Conservation (phyloP, 108 stramenopile species). For the Fragilariopsis cylindrus region DNA sequence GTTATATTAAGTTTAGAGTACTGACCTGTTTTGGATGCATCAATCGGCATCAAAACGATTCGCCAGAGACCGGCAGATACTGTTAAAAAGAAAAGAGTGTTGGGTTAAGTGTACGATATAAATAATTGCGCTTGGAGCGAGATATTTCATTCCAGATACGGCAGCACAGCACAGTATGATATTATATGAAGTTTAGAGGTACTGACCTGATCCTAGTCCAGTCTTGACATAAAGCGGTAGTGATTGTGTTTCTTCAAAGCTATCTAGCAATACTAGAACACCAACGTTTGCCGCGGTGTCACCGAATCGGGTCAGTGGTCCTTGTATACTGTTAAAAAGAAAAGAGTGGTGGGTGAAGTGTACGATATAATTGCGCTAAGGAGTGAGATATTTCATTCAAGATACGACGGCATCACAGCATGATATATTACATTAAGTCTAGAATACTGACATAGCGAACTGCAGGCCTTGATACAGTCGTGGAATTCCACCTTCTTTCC, state of each 20-base stretch:
- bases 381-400: neutral
- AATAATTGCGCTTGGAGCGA: slow-evolving; percentile 3
- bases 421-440: too few species aligned
- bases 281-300: slow-evolving; percentile 98
- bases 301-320: slow-evolving; percentile 91
- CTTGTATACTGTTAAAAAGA: slow-evolving; percentile 46
- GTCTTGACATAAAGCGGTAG: slow-evolving; percentile 79
- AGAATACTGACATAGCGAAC: slow-evolving; percentile 65
- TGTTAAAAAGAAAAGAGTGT: too few species aligned
- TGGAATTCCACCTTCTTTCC: slow-evolving; percentile 87
- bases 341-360: slow-evolving; percentile 24
- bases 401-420: slow-evolving; percentile 32
- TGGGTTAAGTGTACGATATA: too few species aligned
- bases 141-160: neutral
- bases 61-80: slow-evolving; percentile 85
- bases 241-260: slow-evolving; percentile 51
- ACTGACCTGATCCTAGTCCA: slow-evolving; percentile 44
- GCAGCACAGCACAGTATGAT: neutral
- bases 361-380: slow-evolving; percentile 61
- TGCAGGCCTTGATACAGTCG: slow-evolving; percentile 91
- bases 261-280: slow-evolving; percentile 79
- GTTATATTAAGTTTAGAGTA: too few species aligned
- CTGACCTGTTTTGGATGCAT: slow-evolving; percentile 84
- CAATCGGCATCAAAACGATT: slow-evolving; percentile 90
- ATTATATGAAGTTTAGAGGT: neutral